Evolutionary conservation across 73 alveolate genomes (phyloP).

Genomic region (Paramecium caudatum): DNA sequence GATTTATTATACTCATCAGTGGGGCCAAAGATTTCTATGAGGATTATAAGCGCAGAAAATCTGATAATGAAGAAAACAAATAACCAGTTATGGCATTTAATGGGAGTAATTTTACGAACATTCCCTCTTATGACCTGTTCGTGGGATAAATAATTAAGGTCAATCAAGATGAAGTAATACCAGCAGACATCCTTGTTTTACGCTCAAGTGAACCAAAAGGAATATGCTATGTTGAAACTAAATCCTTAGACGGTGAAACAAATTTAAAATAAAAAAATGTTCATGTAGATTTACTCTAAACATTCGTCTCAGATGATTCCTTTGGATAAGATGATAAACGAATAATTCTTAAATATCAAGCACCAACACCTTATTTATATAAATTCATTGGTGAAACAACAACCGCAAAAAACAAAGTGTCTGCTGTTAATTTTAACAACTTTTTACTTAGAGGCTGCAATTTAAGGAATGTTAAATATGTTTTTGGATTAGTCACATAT

Average conservation of each 20-base stretch:
- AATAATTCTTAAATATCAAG: conserved; percentile 58
- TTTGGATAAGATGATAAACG: conserved; percentile 60
- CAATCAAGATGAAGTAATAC: conserved; percentile 89
- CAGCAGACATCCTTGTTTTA: conserved; percentile 93
- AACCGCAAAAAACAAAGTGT: neutral
- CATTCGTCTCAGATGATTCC: conserved; percentile 40
- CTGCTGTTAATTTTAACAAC: conserved; percentile 81
- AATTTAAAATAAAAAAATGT: conserved; percentile 88
- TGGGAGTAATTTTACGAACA: conserved; percentile 68
- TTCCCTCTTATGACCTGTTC: conserved; percentile 81
- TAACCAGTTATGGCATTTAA: conserved; percentile 77
- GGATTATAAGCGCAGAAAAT: conserved; percentile 93
- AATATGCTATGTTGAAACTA: conserved; percentile 94
- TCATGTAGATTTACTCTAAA: conserved; percentile 56
- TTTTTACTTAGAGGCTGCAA: conserved; percentile 93
- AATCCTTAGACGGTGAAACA: conserved; percentile 97
- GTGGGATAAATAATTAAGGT: conserved; percentile 90
- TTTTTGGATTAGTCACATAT: conserved; percentile 89
- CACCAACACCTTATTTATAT: conserved; percentile 69
- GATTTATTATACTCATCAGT: conserved; percentile 88
- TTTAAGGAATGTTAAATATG: conserved; percentile 90
- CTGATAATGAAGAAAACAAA: conserved; percentile 93
- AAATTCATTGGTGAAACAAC: conserved; percentile 70
- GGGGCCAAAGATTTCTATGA: conserved; percentile 95
- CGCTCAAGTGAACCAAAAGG: conserved; percentile 90